Evolutionary conservation across 305 asterid genomes (phyloP), one percentile per base, ranked within the genome.

Genomic region (Fraxinus baroniana): DNA sequence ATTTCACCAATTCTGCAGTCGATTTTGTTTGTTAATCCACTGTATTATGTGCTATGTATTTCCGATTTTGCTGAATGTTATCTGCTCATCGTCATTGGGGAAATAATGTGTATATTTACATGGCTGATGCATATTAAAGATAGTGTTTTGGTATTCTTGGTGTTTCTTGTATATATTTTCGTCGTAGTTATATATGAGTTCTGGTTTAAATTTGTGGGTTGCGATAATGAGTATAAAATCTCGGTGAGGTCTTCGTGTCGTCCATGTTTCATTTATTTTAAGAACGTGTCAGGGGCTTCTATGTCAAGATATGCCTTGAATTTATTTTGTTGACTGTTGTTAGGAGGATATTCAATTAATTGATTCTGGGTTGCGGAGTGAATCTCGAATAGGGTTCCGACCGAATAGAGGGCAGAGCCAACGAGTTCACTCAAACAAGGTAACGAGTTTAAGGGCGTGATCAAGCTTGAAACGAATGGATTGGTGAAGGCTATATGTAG

Each of bases 401-500:
- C 49, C 33, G 20, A 26, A 55, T 39, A 68, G n/a, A 22, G 79
- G 46, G 55, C 24, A 80, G 86, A 77, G 6, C 60, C 18, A 13
- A 3, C 18, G 7, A 49, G 60, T 49, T 49, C 60, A 15, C 6
- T 15, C 18, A 1, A 13, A 49, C 20, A 49, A 15, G 60, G 60
- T 13, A 13, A 49, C 7, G 62, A 49, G 62, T 15, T 18, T 1
- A 17, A 1, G 62, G 20, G 2, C 62, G 15, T 1, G 22, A 49
- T 15, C 7, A 49, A 17, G 62, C 62, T 49, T 49, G 62, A 49
- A 49, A 49, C 2, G 62, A 49, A 49, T 15, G 62, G 62, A 49
- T 13, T 4, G 20, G 20, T 4, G 20, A 15, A 49, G 22, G 60
- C 60, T 17, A 4, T 15, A 49, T 49, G 13, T 13, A 46, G n/a